Evolutionary conservation across 1,284 basidiomycete species (phyloP), one percentile per base, ranked within the genome.

Genomic region (Pterulicium gracile): DNA sequence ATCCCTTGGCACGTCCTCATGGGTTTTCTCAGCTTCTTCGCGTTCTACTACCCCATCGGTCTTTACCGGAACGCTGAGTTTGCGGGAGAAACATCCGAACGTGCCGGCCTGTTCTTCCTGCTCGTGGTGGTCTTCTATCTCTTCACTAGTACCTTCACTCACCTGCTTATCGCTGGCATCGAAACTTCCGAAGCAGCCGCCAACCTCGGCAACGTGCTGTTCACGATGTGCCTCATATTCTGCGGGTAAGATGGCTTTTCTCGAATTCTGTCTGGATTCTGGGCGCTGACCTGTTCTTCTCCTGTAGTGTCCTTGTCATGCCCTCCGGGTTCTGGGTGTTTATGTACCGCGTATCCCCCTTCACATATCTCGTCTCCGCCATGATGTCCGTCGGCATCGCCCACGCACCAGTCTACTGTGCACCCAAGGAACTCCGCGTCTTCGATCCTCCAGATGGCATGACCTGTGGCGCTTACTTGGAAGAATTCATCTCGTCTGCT

Each of bases 391-490:
- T 48, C 12, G 49, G 49, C 17, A 24, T 51, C 4, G 54, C 48
- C 52, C 67, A 65, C 19, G 56, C 70, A 1, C 51, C 55, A 2
- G 64, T 78, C 44, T 50, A 60, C 36, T 77, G 75, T 57, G 54
- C 57, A 20, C 42, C 54, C 3, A 47, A 50, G 24, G 72, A 75
- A 52, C 66, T 61, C 51, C 55, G 58, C 24, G 52, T 51, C 41
- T 62, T 69, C 57, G 54, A 58, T 17, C 66, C 74, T 0, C 73
- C 72, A 0, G 46, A 56, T 3, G 70, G 68, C 1, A 65, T 71
- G 56, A 73, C 71, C 0, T 79, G 75, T 54, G 50, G 44, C 1
- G 46, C 65, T 18, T 79, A 63, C 54, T 64, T 72, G 18, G 58
- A 59, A 20, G 49, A 55, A 4, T 75, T 64, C 52, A 65, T 71